Evolutionary conservation across 768 basidiomycete species (phyloP).

Genomic region (Cystoderma amianthinum): DNA sequence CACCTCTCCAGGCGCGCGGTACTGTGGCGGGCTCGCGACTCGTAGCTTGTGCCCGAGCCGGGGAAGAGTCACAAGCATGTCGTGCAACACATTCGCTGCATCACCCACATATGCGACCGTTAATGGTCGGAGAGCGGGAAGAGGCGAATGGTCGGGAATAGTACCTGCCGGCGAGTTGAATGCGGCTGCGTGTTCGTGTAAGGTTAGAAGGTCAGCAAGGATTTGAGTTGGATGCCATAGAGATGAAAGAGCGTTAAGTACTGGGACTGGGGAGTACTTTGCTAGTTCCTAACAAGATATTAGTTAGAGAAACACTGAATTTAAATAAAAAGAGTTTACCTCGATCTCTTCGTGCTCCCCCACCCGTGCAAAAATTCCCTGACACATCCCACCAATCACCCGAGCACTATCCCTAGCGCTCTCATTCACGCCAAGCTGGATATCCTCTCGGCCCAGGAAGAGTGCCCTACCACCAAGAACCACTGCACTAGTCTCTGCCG

Average conservation of each 20-base stretch:
- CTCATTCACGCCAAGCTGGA: slow-evolving; percentile 97
- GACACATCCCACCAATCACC: slow-evolving; percentile 91
- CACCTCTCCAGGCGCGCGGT: slow-evolving; percentile 66
- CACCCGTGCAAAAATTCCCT: slow-evolving; percentile 96
- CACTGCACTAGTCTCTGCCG: slow-evolving; percentile 75
- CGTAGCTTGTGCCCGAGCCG: slow-evolving; percentile 83
- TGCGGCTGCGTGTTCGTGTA: slow-evolving; percentile 66
- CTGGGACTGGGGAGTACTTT: slow-evolving; percentile 84
- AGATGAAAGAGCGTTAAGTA: slow-evolving; percentile 92
- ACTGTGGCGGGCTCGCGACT: slow-evolving; percentile 74
- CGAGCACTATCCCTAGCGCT: slow-evolving; percentile 73
- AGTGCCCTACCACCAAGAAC: slow-evolving; percentile 85
- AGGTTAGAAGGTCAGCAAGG: slow-evolving; percentile 87
- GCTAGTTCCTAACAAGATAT: slow-evolving; percentile 66
- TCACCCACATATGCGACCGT: slow-evolving; percentile 94
- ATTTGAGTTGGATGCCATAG: slow-evolving; percentile 97
- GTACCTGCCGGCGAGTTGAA: slow-evolving; percentile 29
- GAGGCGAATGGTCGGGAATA: slow-evolving; percentile 8
- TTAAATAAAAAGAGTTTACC: slow-evolving; percentile 33
- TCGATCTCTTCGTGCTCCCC: slow-evolving; percentile 91
- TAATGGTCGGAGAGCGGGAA: slow-evolving; percentile 63
- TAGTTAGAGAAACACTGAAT: background rate
- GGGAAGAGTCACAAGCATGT: slow-evolving; percentile 94
- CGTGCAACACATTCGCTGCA: slow-evolving; percentile 91
- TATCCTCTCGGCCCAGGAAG: slow-evolving; percentile 86